phyloP scores from a whole-genome alignment of 2,329 filamentous ascomycete genomes.

The Calonectria montana region DNA sequence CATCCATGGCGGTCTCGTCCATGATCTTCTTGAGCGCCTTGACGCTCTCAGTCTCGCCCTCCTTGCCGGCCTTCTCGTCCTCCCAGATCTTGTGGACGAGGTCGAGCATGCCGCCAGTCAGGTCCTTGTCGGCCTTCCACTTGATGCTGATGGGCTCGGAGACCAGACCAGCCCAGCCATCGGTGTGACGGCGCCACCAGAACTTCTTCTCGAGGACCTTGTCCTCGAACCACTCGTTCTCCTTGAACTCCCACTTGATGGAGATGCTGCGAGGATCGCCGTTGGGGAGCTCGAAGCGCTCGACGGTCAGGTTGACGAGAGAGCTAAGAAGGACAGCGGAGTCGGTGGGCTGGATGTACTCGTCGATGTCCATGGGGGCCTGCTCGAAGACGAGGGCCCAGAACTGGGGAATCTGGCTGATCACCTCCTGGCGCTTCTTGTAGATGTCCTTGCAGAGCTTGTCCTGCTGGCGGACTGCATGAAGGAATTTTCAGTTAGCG shows the following conservation, averaged over 20 bases:
- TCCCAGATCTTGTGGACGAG: conserved; percentile 77
- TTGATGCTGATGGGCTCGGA: conserved; percentile 89
- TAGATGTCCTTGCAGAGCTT: conserved; percentile 77
- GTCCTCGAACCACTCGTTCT: conserved; percentile 87
- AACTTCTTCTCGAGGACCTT: conserved; percentile 89
- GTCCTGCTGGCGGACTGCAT: conserved; percentile 79
- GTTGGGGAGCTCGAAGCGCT: conserved; percentile 81
- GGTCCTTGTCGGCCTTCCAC: conserved; percentile 85
- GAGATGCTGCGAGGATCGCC: conserved; percentile 85
- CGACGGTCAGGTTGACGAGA: conserved; percentile 77
- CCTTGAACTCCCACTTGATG: conserved; percentile 81
- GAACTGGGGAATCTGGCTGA: conserved; percentile 84
- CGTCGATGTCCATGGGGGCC: conserved; percentile 85
- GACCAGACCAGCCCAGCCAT: conserved; percentile 81
- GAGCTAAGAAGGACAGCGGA: conserved; percentile 76
- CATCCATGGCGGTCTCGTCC: conserved; percentile 70
- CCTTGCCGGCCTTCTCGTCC: conserved; percentile 60
- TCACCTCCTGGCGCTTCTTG: conserved; percentile 76
- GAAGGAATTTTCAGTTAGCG: conserved; percentile 6
- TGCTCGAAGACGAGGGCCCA: conserved; percentile 95
- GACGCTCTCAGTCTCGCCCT: conserved; percentile 59
- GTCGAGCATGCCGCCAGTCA: conserved; percentile 83
- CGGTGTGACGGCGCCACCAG: conserved; percentile 78
- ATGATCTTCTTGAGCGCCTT: conserved; percentile 66
- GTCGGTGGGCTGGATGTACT: conserved; percentile 87